These are phyloP conservation scores for Starmerella stigmatis DNA, from an alignment of 805 yeast species.

Conservation along the genomic window DNA sequence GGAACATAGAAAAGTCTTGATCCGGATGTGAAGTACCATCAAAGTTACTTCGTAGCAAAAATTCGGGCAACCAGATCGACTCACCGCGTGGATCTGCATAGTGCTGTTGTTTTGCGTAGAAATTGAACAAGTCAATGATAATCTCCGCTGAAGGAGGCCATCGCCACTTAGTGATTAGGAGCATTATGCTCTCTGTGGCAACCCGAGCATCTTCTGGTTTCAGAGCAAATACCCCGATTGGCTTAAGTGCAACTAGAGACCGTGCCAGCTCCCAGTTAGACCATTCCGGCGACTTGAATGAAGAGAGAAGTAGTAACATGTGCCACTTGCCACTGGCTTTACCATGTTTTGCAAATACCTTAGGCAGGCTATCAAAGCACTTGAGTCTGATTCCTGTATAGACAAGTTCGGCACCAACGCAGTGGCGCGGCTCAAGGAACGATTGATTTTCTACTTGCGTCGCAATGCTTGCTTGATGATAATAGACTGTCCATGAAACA, in stretches of 20 bases:
- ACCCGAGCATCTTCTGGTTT: not conserved
- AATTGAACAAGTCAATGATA: slow-evolving; percentile 16
- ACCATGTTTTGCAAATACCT: not conserved
- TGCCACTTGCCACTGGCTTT: slow-evolving; percentile 13
- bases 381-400: not conserved
- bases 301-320: slow-evolving; percentile 7
- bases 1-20: slow-evolving; percentile 17
- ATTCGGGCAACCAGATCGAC: slow-evolving; percentile 20
- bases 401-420: slow-evolving; percentile 14
- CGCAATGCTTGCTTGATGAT: slow-evolving; percentile 11
- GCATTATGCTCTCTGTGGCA: slow-evolving; percentile 11
- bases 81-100: slow-evolving; percentile 24
- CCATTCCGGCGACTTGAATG: not conserved
- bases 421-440: not conserved
- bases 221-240: not conserved
- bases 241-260: not conserved
- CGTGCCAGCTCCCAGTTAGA: slow-evolving; percentile 13
- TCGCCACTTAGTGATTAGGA: slow-evolving; percentile 17
- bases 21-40: slow-evolving; percentile 17
- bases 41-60: slow-evolving; percentile 15
- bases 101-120: slow-evolving; percentile 19
- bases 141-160: slow-evolving; percentile 22
- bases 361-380: slow-evolving; percentile 1
- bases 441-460: slow-evolving; percentile 9
- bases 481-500: slow-evolving; percentile 11